phyloP scores from a whole-genome alignment of 2,329 filamentous ascomycete genomes.

The Diaporthe vaccinii region DNA sequence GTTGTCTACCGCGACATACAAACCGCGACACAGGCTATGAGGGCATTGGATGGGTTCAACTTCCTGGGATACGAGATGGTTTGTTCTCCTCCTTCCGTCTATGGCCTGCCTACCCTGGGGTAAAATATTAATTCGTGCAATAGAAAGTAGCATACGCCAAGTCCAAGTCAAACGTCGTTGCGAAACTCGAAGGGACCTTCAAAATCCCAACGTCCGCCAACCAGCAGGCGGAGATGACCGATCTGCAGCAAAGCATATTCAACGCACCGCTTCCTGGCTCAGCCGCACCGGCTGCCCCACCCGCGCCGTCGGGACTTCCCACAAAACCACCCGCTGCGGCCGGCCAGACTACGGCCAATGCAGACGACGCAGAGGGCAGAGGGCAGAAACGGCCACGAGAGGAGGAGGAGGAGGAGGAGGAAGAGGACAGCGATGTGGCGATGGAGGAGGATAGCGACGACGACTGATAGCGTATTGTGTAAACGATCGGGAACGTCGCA shows the following conservation, averaged over 20 bases:
- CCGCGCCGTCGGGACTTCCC: constrained; percentile 56
- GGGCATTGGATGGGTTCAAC: constrained; percentile 85
- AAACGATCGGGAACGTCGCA: constrained; percentile 3
- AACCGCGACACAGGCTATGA: constrained; percentile 93
- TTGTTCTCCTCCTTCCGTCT: constrained; percentile 52
- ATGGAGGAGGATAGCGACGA: constrained; percentile 81
- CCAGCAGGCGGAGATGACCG: constrained; percentile 74
- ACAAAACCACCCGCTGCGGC: constrained; percentile 62
- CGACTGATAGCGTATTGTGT: constrained; percentile 60
- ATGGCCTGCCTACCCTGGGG: neutral
- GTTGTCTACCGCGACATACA: constrained; percentile 91
- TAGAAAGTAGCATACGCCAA: constrained; percentile 94
- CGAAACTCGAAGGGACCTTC: constrained; percentile 93
- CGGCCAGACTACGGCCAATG: constrained; percentile 65
- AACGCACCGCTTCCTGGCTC: constrained; percentile 72
- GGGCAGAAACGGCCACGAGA: constrained; percentile 81
- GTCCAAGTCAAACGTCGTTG: constrained; percentile 87
- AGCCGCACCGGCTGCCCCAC: constrained; percentile 55
- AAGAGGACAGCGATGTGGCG: constrained; percentile 68
- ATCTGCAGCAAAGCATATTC: constrained; percentile 85
- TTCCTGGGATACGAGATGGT: constrained; percentile 91
- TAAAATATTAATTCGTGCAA: constrained; percentile 38
- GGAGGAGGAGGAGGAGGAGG: constrained; percentile 74
- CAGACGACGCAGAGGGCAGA: constrained; percentile 66
- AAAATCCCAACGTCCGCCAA: constrained; percentile 72